Conservation (phyloP, 345 rosid genomes). For the Geranium brycei region DNA sequence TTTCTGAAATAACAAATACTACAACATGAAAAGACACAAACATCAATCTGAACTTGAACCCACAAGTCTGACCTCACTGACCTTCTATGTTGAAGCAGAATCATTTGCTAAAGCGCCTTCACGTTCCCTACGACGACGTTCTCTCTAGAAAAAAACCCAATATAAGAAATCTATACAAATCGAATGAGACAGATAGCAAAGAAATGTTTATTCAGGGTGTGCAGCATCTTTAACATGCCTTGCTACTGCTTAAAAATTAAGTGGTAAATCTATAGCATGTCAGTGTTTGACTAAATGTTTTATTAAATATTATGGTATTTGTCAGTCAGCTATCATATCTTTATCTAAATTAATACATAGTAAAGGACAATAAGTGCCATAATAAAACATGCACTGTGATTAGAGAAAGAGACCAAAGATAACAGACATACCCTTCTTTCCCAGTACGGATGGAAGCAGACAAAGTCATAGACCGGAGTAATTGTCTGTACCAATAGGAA, state of each 20-base stretch:
- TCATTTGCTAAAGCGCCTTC: conserved; percentile 21
- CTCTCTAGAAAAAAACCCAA: conserved; percentile 20
- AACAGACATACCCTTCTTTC: conserved; percentile 48
- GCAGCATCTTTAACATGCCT: not conserved
- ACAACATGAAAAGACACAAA: not conserved
- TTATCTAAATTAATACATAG: not conserved
- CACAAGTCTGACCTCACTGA: not conserved
- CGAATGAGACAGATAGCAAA: not conserved
- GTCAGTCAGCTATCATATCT: not conserved
- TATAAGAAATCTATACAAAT: not conserved
- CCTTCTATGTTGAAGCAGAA: conserved; percentile 8
- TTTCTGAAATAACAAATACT: too few relatives aligned
- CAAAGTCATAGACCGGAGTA: conserved; percentile 52
- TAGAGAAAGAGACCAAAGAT: not conserved
- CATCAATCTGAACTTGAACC: not conserved
- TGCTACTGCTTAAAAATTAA: not conserved
- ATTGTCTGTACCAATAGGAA: conserved; percentile 39
- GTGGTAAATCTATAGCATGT: not conserved
- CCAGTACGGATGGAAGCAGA: conserved; percentile 65
- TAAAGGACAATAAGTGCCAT: not conserved
- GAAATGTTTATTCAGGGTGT: not conserved
- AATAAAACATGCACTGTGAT: not conserved
- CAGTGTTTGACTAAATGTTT: not conserved
- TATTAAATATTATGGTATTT: not conserved
- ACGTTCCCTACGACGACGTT: conserved; percentile 18